These are phyloP conservation scores for Tephrocybe sp. DNA, from an alignment of 768 basidiomycete genomes.

Conservation along the genomic window DNA sequence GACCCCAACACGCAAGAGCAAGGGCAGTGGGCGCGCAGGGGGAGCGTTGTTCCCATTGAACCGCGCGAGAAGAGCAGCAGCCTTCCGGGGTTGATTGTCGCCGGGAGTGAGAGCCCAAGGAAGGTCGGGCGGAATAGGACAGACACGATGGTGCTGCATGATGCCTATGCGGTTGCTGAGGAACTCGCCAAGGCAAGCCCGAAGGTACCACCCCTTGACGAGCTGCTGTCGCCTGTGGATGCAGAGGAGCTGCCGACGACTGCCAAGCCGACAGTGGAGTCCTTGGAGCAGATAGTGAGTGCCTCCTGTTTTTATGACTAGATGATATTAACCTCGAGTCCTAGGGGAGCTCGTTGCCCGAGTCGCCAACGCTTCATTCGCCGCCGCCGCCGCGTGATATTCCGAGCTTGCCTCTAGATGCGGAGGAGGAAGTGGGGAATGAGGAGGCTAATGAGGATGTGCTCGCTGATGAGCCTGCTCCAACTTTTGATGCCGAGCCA, in stretches of 20 bases:
- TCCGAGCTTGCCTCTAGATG: background rate
- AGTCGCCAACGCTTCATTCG: slow-evolving; percentile 15
- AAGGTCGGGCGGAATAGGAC: slow-evolving; percentile 58
- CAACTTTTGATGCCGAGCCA: background rate
- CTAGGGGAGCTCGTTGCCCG: slow-evolving; percentile 16
- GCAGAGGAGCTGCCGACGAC: slow-evolving; percentile 11
- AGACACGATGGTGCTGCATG: slow-evolving; percentile 74
- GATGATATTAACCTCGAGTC: no score
- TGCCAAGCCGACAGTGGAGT: slow-evolving; percentile 1
- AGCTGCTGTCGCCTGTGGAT: slow-evolving; percentile 13
- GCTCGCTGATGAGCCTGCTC: slow-evolving; percentile 11
- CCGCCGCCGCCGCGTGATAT: background rate
- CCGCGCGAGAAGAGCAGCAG: slow-evolving; percentile 17
- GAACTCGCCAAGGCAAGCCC: slow-evolving; percentile 24
- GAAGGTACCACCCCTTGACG: slow-evolving; percentile 5
- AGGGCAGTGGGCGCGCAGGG: slow-evolving; percentile 5
- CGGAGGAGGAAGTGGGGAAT: slow-evolving; percentile 2
- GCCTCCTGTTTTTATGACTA: background rate
- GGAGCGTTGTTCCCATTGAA: slow-evolving; percentile 8
- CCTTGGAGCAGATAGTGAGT: slow-evolving; percentile 7
- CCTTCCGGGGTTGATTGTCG: slow-evolving; percentile 21
- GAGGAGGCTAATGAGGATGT: slow-evolving; percentile 12
- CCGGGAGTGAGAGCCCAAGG: slow-evolving; percentile 38
- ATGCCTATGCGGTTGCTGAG: slow-evolving; percentile 34
- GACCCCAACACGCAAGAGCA: slow-evolving; percentile 22